Evolutionary conservation across 108 stramenopile genomes (phyloP).

Genomic region (Asterionellopsis glacialis): DNA sequence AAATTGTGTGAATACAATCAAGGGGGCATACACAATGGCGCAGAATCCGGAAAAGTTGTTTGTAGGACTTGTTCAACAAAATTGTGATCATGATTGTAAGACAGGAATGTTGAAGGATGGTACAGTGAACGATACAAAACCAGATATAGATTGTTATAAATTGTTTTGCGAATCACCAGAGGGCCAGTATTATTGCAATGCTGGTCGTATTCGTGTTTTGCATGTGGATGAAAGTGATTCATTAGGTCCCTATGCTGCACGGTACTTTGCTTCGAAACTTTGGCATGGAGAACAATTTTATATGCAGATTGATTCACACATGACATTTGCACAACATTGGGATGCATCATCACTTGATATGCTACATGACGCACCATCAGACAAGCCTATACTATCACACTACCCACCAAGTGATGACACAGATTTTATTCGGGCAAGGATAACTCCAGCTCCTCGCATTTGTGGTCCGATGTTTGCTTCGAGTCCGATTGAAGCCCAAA

Average conservation of each 20-base stretch:
- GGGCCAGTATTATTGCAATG: slow-evolving; percentile 50
- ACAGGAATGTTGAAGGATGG: not conserved
- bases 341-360: slow-evolving; percentile 65
- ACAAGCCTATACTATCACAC: slow-evolving; percentile 60
- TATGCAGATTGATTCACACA: slow-evolving; percentile 88
- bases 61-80: slow-evolving; percentile 88
- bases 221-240: slow-evolving; percentile 85
- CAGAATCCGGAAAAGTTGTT: slow-evolving; percentile 75
- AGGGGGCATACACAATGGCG: slow-evolving; percentile 71
- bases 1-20: slow-evolving; percentile 71
- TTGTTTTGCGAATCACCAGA: slow-evolving; percentile 12
- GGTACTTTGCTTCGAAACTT: slow-evolving; percentile 86
- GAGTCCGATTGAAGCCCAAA: slow-evolving; percentile 57
- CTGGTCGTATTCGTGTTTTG: slow-evolving; percentile 73
- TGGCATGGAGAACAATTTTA: slow-evolving; percentile 90
- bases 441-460: slow-evolving; percentile 42
- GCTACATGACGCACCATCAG: slow-evolving; percentile 40
- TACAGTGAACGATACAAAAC: not conserved
- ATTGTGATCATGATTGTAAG: slow-evolving; percentile 14
- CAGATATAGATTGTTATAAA: not conserved
- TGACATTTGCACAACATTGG: slow-evolving; percentile 77
- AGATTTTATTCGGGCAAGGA: slow-evolving; percentile 8
- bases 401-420: slow-evolving; percentile 74
- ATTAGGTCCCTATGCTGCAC: slow-evolving; percentile 86
- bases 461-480: slow-evolving; percentile 53